These are phyloP conservation scores for Sisymbrium irio DNA, from an alignment of 345 rosid genomes.

Conservation along the genomic window DNA sequence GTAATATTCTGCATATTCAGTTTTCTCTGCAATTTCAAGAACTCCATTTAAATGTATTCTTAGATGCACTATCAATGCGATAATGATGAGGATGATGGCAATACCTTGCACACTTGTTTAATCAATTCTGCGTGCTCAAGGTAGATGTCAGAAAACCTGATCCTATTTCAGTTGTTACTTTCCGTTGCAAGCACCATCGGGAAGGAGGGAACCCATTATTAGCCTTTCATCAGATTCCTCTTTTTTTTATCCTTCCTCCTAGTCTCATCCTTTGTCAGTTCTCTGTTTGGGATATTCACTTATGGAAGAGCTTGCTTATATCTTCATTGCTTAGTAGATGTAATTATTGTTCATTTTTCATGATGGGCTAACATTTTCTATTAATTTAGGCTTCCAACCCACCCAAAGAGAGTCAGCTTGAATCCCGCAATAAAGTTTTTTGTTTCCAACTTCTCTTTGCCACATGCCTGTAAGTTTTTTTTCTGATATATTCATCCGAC, in stretches of 20 bases:
- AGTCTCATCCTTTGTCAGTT: constrained; percentile 13
- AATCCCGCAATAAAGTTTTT: constrained; percentile 63
- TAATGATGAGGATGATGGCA: constrained; percentile 96
- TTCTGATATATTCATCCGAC: constrained; percentile 15
- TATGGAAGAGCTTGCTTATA: constrained; percentile 1
- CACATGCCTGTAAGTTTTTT: constrained; percentile 52
- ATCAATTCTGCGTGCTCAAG: constrained; percentile 87
- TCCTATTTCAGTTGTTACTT: constrained; percentile 46
- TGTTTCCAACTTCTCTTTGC: constrained; percentile 62
- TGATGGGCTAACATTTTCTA: constrained; percentile 53
- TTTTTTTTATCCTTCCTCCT: constrained; percentile 16
- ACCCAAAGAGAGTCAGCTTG: constrained; percentile 73
- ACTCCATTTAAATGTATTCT: constrained; percentile 87
- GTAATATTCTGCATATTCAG: constrained; percentile 43
- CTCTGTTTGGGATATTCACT: constrained; percentile 17
- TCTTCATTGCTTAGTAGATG: constrained; percentile 23
- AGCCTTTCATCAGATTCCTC: constrained; percentile 29
- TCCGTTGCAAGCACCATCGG: constrained; percentile 35
- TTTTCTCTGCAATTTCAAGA: constrained; percentile 48
- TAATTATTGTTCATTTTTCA: constrained; percentile 21
- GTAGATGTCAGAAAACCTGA: constrained; percentile 86
- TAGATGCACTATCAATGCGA: constrained; percentile 97
- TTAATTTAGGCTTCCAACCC: constrained; percentile 55
- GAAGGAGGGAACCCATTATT: constrained; percentile 34
- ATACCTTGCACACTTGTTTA: constrained; percentile 93